Evolutionary conservation across 305 asterid species (phyloP).

Genomic region (Fraxinus albicans): DNA sequence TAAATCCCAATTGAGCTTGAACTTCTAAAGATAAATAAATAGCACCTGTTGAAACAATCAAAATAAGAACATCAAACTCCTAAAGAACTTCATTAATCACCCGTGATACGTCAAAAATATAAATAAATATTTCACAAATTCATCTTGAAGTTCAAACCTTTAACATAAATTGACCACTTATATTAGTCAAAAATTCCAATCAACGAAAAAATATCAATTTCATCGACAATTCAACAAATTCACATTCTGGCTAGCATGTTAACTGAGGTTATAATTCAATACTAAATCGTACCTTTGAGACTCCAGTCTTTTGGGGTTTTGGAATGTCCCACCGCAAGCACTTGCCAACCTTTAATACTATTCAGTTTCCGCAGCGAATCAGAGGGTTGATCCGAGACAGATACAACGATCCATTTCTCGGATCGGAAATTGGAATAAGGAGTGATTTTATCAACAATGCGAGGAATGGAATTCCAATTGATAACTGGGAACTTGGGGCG

Average conservation of each 20-base stretch:
- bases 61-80: slow-evolving; percentile 16
- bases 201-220: background rate
- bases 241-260: background rate
- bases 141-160: background rate
- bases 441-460: slow-evolving; percentile 57
- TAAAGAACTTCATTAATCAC: background rate
- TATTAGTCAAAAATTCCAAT: background rate
- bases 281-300: slow-evolving; percentile 65
- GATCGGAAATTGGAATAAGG: slow-evolving; percentile 72
- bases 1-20: slow-evolving; percentile 85
- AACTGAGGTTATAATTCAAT: background rate
- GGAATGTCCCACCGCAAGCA: slow-evolving; percentile 90
- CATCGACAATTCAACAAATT: background rate
- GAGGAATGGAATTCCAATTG: slow-evolving; percentile 61
- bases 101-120: background rate
- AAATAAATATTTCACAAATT: slow-evolving; percentile 9
- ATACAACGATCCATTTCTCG: slow-evolving; percentile 91
- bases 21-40: slow-evolving; percentile 71
- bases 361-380: slow-evolving; percentile 51
- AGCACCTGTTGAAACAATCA: slow-evolving; percentile 47
- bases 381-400: slow-evolving; percentile 83
- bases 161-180: background rate
- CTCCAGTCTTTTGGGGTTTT: slow-evolving; percentile 88
- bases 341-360: slow-evolving; percentile 84
- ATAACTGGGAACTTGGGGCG: slow-evolving; percentile 68